Evolutionary conservation across 129 eudicot genomes (phyloP), one percentile per base, ranked within the genome.

Genomic region (Artemisia tridentata): DNA sequence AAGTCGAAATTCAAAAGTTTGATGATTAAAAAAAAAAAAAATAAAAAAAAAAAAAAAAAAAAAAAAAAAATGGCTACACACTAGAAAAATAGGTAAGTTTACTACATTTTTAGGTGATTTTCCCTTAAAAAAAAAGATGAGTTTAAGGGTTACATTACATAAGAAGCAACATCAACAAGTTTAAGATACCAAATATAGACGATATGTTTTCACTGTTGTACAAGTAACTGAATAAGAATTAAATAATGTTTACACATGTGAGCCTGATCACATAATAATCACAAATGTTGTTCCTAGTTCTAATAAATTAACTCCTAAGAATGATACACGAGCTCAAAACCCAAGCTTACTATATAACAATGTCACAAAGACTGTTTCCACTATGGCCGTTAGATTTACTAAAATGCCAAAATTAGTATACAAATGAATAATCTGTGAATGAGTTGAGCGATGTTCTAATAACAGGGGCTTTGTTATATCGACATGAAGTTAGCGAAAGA

Each of bases 401-500:
- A 49, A 71, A 10, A 69, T 13, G 72, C 74, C 67, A 63, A 63
- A 46, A 65, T 65, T 70, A 66, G 78, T 78, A 65, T 72, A 77
- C 69, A 75, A 70, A 67, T 66, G 56, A 65, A 76, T 34, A 69
- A 70, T 68, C 77, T 75, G 72, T 48, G 43, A 72, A 58, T 41
- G 55, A 19, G 68, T n/a, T 41, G 50, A 69, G 29, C 61, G 69
- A 61, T 11, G 65, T 69, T 69, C 69, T 79, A 66, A 11, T 67
- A 52, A 57, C 63, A 68, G 63, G 58, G 75, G 46, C 54, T 58
- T 54, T 63, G 78, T 60, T 71, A 61, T 65, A 69, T 80, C 63
- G 47, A 76, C 83, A 79, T 17, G 57, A 68, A 53, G 80, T 79
- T 72, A 61, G 80, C 72, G 72, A 66, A 52, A 43, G 66, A 55